Percentiles rank a stretch among this genome's conserved stretches.
phyloP scores from a whole-genome alignment of 176 grass and related monocot genomes.

The Otatea glauca region DNA sequence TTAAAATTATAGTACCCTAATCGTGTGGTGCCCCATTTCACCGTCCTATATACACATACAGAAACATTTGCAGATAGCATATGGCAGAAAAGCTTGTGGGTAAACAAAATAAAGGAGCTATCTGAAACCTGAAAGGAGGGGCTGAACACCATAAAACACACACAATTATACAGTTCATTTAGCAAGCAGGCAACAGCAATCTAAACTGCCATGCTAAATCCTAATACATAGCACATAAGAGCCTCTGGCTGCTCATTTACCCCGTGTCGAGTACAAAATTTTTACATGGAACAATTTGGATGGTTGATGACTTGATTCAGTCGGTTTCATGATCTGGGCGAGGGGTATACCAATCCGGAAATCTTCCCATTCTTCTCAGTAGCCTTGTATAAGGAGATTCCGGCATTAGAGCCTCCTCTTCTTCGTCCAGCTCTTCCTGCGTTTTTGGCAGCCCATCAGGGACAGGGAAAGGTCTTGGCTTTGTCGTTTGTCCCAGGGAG shows the following conservation, averaged over 20 bases:
- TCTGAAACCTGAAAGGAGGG: conserved; percentile 4
- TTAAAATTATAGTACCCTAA: too few relatives aligned
- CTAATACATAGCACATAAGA: neutral
- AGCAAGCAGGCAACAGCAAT: conserved; percentile 22
- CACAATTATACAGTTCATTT: neutral
- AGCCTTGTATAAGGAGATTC: conserved; percentile 72
- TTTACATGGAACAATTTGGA: neutral
- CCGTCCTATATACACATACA: neutral
- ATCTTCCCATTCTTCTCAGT: conserved; percentile 64
- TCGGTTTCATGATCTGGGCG: conserved; percentile 63
- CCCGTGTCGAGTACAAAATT: neutral
- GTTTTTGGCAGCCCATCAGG: conserved; percentile 76
- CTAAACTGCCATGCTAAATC: conserved; percentile 17
- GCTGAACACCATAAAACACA: neutral
- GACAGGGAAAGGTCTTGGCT: conserved; percentile 57
- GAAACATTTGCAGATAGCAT: neutral
- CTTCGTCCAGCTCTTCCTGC: conserved; percentile 69
- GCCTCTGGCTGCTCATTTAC: conserved; percentile 5
- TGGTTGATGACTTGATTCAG: conserved; percentile 1
- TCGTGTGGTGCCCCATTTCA: too few relatives aligned
- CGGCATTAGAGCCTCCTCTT: conserved; percentile 67
- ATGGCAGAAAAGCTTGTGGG: neutral
- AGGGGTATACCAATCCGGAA: conserved; percentile 76
- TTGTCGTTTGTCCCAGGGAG: conserved; percentile 5
- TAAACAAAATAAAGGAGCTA: neutral